Evolutionary conservation across 2,329 filamentous ascomycete species (phyloP), one percentile per base, ranked within the genome.

Genomic region (Trichoderma atroviride): DNA sequence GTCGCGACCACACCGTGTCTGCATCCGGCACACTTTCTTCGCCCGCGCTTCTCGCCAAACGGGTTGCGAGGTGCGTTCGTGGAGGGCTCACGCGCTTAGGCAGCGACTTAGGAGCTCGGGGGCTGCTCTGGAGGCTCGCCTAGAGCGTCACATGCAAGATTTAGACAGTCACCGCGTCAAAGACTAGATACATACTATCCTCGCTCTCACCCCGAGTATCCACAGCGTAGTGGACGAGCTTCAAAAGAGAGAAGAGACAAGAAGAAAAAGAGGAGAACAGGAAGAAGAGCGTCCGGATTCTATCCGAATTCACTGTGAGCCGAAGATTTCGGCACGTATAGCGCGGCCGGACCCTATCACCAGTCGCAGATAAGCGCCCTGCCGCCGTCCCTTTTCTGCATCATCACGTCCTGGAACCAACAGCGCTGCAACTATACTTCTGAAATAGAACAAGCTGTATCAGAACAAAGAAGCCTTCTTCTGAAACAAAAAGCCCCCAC

Each of bases 1-100:
- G 22, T 19, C 63, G 13, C 22, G 27, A 9, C 53, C 37, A 55
- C 35, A 35, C n/a, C 37, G 24, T 35, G 47, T 13, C 47, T n/a
- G 27, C 14, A 37, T 29, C n/a, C 47, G 22, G 60, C 60, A 57
- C 62, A 22, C 35, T n/a, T 43, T 33, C 24, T 22, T 50, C 37
- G 37, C 63, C n/a, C 55, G 63, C 63, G 53, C 35, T 43, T 66
- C 53, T 56, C 53, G 35, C 37, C 27, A 14, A 19, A 35, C 33
- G 29, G 62, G 50, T 50, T 65, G 37, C 37, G 6, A 43, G 50
- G 52, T 57, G 52, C 33, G 47, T 65, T 57, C 27, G 40, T 31
- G 27, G 52, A 27, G 52, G 52, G 62, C 50, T 33, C 52, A 57
- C 63, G 63, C 63, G 63, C 63, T 58, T 66, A 66, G 52, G 43